Base-by-base conservation (phyloP, 108 stramenopile genomes). In the Nannochloropsis salina region DNA sequence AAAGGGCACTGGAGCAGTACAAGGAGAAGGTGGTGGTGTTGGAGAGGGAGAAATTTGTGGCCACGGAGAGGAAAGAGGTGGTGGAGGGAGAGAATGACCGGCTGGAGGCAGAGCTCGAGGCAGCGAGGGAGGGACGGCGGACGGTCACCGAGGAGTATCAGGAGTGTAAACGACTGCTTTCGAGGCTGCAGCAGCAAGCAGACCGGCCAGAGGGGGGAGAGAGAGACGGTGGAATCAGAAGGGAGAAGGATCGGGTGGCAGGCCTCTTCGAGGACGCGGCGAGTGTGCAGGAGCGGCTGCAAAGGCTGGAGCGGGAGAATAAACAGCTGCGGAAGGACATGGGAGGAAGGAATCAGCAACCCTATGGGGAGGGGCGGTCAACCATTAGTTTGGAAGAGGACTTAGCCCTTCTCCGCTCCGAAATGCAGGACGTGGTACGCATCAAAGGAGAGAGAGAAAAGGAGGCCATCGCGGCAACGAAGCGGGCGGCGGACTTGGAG, bases 401-500 rank as follows among this genome's bases (percentile, higher is more conserved):
- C 41, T 12, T 22, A 18, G 11, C 11, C 4, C 42, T 82, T 18
- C 82, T 82, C 44, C 47, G 84, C 80, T 88, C 87, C 8, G 80
- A 88, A 10, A 80, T 88, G 79, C 83, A 88, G 45, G 61, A 88
- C 80, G 84, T 84, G 5, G 84, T n/a, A 9, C 74, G 87, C 41
- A 45, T 88, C 1, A 88, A 88, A 84, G 87, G 84, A 44, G 87
- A 88, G 84, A 43, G 87, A 9, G 83, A 83, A 21, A 80, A 83
- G 44, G 87, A 88, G 81, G 84, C 87, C n/a, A 41, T 88, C n/a
- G 84, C 80, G 44, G 87, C 87, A 10, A 88, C 84, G 87, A 44
- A 84, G 31, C 84, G 80, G 42, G 84, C 84, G 8, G 87, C 87
- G 15, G 87, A 88, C 40, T 45, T 88, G 5, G 87, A 88, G 87